Evolutionary conservation across 192 early-diverging fungal genomes (phyloP).

Genomic region (Linnemannia elongata): DNA sequence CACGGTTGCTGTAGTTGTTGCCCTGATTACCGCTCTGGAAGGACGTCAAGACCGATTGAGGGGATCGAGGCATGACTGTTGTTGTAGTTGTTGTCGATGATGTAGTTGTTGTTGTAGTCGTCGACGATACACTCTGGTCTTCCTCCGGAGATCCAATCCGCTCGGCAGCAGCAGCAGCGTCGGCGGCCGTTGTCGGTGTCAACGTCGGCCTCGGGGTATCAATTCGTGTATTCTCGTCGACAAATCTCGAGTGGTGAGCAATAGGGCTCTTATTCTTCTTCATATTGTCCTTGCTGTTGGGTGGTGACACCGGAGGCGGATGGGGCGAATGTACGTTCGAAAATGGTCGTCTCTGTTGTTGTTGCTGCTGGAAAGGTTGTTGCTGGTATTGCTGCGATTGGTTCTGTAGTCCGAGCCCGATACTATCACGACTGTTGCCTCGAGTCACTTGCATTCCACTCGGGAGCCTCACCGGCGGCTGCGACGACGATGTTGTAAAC

Average conservation of each 20-base stretch:
- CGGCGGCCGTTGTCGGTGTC: conserved; percentile 8
- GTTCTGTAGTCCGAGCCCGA: conserved; percentile 2
- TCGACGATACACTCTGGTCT: not conserved
- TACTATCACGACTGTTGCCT: conserved; percentile 29
- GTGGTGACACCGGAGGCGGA: conserved; percentile 39
- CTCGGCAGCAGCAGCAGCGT: not conserved
- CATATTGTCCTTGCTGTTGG: not conserved
- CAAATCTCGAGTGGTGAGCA: conserved; percentile 41
- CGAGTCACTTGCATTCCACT: conserved; percentile 24
- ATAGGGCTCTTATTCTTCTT: conserved; percentile 23
- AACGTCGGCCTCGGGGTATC: conserved; percentile 44
- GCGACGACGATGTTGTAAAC: not conserved
- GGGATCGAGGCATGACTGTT: conserved; percentile 17
- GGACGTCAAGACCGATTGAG: conserved; percentile 3
- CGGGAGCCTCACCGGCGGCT: conserved; percentile 20
- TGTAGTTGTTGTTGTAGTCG: not conserved
- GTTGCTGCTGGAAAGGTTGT: not conserved
- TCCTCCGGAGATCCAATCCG: not conserved
- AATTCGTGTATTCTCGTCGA: conserved; percentile 46
- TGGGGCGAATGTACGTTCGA: conserved; percentile 1
- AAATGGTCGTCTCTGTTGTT: not conserved
- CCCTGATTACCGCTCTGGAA: not conserved
- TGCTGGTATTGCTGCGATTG: not conserved
- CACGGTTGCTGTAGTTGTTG: conserved; percentile 8
- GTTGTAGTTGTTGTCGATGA: not conserved